These are phyloP conservation scores for Diversispora eburnea DNA, from an alignment of 192 early-diverging fungal species.

Conservation along the genomic window DNA sequence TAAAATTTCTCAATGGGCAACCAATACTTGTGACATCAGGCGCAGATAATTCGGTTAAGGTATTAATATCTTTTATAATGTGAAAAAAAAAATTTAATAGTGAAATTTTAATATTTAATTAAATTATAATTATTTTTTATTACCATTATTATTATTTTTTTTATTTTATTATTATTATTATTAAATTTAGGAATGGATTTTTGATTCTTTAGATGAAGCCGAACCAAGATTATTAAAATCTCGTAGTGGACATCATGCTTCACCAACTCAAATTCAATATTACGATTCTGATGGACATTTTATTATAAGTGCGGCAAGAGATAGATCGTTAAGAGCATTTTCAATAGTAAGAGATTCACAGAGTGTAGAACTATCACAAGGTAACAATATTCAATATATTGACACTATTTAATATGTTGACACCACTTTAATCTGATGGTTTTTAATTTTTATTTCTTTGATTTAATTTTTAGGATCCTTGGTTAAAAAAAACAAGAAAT, in stretches of 20 bases:
- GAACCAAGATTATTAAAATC: constrained; percentile 77
- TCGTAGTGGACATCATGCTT: constrained; percentile 80
- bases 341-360: constrained; percentile 82
- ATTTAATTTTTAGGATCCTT: constrained; percentile 42
- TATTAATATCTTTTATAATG: constrained; percentile 14
- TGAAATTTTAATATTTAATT: no score
- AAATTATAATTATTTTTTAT: not conserved
- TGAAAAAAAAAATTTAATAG: no score
- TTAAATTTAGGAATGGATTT: constrained; percentile 81
- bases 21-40: constrained; percentile 84
- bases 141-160: not conserved
- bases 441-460: not conserved
- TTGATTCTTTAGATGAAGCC: constrained; percentile 77
- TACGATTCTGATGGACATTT: constrained; percentile 68
- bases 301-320: constrained; percentile 80
- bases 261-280: constrained; percentile 77
- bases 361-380: constrained; percentile 84
- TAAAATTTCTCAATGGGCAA: constrained; percentile 81
- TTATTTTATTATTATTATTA: not conserved
- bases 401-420: not conserved
- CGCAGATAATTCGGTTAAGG: constrained; percentile 88
- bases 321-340: constrained; percentile 79
- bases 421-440: not conserved
- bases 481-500: constrained; percentile 63
- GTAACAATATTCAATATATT: not conserved